A percentile compares a stretch with the other conserved stretches of the same genome.
These are phyloP conservation scores for Colletotrichum lentis DNA, from an alignment of 2,329 filamentous ascomycete genomes.

Conservation along the genomic window DNA sequence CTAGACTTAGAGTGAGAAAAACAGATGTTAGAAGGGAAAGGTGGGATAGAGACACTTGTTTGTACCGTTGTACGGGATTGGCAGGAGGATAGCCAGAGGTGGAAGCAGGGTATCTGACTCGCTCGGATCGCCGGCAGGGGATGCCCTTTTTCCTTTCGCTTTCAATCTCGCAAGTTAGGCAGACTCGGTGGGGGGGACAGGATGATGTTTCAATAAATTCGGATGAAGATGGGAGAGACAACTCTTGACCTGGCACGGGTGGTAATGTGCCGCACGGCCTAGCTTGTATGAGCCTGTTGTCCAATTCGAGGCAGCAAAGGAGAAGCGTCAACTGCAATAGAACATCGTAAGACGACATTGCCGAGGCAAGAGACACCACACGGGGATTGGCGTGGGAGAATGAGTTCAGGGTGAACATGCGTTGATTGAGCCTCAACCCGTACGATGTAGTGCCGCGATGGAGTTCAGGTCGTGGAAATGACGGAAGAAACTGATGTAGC, in stretches of 20 bases:
- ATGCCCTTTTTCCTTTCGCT: not conserved
- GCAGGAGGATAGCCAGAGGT: no score
- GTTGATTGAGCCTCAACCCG: slow-evolving; percentile 36
- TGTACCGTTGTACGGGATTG: no score
- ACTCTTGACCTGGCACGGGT: not conserved
- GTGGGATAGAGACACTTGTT: no score
- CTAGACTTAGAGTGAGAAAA: no score
- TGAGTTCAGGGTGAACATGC: slow-evolving; percentile 18
- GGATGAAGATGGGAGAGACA: slow-evolving; percentile 15
- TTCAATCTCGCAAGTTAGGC: slow-evolving; percentile 7
- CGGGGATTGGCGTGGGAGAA: slow-evolving; percentile 6
- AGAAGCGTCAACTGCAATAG: not conserved
- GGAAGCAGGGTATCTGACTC: no score
- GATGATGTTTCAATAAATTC: slow-evolving; percentile 33
- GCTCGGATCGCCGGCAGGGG: slow-evolving; percentile 32
- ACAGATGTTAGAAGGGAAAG: no score
- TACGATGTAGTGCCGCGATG: slow-evolving; percentile 28
- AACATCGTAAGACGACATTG: slow-evolving; percentile 1
- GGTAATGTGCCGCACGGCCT: slow-evolving; percentile 1
- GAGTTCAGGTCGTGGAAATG: slow-evolving; percentile 24
- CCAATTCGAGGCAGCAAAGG: not conserved
- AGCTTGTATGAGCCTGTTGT: slow-evolving; percentile 17
- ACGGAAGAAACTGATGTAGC: slow-evolving; percentile 10
- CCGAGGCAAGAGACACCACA: not conserved
- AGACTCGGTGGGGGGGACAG: slow-evolving; percentile 16